Percentiles rank a stretch among this genome's conserved stretches.
phyloP scores from a whole-genome alignment of 2,329 filamentous ascomycete genomes.

The Pyrenochaeta sp. region DNA sequence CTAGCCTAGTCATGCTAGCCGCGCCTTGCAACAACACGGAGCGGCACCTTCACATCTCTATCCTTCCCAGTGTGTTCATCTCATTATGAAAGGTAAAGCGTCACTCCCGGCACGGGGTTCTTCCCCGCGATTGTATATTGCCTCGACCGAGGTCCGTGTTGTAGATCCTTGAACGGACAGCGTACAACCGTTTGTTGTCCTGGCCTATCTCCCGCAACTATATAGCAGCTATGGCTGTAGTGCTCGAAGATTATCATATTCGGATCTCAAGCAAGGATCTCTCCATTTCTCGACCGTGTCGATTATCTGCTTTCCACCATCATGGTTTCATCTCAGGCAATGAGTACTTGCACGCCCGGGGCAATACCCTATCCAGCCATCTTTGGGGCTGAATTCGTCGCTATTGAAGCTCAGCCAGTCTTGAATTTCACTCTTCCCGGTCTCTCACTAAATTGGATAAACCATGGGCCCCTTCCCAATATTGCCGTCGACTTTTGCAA shows the following conservation, averaged over 20 bases:
- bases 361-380: conserved; percentile 1
- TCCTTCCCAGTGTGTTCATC: too few species aligned
- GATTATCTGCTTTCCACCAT: neutral
- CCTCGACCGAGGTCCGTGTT: neutral
- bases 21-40: too few species aligned
- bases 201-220: neutral
- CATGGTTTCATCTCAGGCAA: conserved; percentile 1
- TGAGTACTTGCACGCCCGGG: conserved; percentile 1
- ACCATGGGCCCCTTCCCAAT: conserved; percentile 12
- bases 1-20: too few species aligned
- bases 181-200: neutral
- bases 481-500: conserved; percentile 25
- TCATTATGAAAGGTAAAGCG: too few species aligned
- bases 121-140: neutral
- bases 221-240: neutral
- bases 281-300: neutral
- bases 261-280: neutral
- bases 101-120: too few species aligned
- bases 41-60: too few species aligned
- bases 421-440: neutral
- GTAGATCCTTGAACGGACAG: neutral
- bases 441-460: conserved; percentile 1
- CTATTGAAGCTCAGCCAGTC: conserved; percentile 2
- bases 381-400: conserved; percentile 3
- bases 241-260: neutral